phyloP scores from a whole-genome alignment of 2,329 filamentous ascomycete species.

The Arthrobotrys sinensis region DNA sequence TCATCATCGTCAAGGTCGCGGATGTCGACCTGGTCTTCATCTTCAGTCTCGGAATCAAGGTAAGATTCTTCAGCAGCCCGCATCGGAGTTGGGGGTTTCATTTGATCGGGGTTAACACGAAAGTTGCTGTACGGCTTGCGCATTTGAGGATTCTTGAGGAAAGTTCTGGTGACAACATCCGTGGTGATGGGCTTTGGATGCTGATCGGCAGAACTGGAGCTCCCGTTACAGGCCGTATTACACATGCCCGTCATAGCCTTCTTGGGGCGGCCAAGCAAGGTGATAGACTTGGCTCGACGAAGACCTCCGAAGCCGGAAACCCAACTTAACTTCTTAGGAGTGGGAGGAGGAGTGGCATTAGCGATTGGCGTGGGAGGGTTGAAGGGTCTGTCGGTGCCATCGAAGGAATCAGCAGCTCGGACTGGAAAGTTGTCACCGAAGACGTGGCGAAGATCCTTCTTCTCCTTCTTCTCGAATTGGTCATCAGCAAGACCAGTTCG shows the following conservation, averaged over 20 bases:
- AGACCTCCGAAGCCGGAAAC: constrained; percentile 31
- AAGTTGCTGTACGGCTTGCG: constrained; percentile 58
- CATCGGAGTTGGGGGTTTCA: constrained; percentile 45
- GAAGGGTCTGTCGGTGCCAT: constrained; percentile 35
- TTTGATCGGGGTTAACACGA: constrained; percentile 36
- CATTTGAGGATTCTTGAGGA: constrained; percentile 58
- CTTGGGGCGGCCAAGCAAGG: constrained; percentile 32
- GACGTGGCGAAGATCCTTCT: constrained; percentile 56
- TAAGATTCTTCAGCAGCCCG: constrained; percentile 31
- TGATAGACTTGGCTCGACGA: constrained; percentile 48
- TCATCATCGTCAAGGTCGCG: constrained; percentile 9
- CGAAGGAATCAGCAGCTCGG: constrained; percentile 44
- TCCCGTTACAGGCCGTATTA: constrained; percentile 31
- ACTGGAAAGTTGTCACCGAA: constrained; percentile 59
- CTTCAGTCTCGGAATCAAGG: constrained; percentile 49
- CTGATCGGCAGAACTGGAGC: constrained; percentile 38
- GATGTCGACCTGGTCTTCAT: constrained; percentile 28
- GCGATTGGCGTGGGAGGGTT: neutral
- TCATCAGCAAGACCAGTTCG: constrained; percentile 41
- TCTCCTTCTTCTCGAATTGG: constrained; percentile 56
- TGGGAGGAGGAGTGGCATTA: constrained; percentile 12
- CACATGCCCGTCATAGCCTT: constrained; percentile 42
- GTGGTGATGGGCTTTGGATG: constrained; percentile 32
- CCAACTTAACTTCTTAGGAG: constrained; percentile 48
- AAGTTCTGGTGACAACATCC: constrained; percentile 33